Percentiles rank a stretch among this genome's conserved stretches.
Evolutionary conservation across 495 filamentous ascomycete genomes (phyloP).

Genomic region (Mycothermus thermophilus): DNA sequence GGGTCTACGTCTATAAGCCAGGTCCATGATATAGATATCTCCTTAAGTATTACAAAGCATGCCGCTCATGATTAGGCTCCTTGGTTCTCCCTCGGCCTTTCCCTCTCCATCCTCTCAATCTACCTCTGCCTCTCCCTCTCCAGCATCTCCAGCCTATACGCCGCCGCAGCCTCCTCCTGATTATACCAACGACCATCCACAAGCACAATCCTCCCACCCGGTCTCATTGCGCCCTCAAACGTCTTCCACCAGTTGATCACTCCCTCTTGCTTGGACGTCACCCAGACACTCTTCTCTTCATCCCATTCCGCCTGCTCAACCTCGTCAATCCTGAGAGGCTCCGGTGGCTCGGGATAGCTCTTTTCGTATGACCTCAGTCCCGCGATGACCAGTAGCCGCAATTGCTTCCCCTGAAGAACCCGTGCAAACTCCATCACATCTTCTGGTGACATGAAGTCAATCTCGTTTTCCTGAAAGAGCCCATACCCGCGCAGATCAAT

Average conservation of each 20-base stretch:
- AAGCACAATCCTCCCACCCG: constrained; percentile 11
- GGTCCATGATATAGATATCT: too few relatives aligned
- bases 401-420: neutral
- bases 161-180: neutral
- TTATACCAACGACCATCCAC: constrained; percentile 7
- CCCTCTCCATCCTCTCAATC: neutral
- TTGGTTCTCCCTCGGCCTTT: neutral
- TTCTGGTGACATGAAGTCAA: neutral
- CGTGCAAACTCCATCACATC: constrained; percentile 1
- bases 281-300: neutral
- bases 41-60: too few relatives aligned
- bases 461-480: too few relatives aligned
- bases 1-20: too few relatives aligned
- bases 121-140: neutral
- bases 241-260: constrained; percentile 5
- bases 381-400: constrained; percentile 10
- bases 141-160: neutral
- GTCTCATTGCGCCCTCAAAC: constrained; percentile 8
- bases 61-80: too few relatives aligned
- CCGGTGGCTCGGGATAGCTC: neutral
- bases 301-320: neutral
- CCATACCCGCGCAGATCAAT: constrained; percentile 8
- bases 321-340: constrained; percentile 1
- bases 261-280: neutral
- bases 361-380: constrained; percentile 7